Conservation (phyloP, 2,329 filamentous ascomycete species). For the Aspergillus carbonarius region DNA sequence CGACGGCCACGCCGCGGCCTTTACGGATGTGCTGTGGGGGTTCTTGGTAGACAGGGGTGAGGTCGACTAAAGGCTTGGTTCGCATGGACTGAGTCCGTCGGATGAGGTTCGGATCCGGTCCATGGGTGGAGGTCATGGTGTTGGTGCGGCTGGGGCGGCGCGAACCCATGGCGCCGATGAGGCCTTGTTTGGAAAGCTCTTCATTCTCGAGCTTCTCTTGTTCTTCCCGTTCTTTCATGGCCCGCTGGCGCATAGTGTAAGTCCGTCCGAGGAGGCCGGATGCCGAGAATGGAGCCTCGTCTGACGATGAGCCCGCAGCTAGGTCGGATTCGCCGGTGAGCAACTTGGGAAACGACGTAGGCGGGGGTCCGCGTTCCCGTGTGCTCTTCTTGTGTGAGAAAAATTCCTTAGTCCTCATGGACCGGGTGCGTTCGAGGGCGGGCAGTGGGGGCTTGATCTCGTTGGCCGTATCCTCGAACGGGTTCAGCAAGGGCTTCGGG, state of each 20-base stretch:
- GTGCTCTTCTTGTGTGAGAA: conserved; percentile 29
- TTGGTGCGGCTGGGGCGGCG: conserved; percentile 33
- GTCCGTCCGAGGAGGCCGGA: conserved; percentile 40
- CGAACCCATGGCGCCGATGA: conserved; percentile 54
- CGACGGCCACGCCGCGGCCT: conserved; percentile 46
- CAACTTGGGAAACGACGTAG: conserved; percentile 29
- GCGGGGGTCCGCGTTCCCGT: conserved; percentile 31
- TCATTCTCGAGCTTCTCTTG: conserved; percentile 37
- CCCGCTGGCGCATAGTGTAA: conserved; percentile 41
- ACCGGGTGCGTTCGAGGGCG: conserved; percentile 17
- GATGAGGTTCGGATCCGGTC: conserved; percentile 33
- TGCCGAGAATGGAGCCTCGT: conserved; percentile 35
- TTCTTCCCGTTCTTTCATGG: conserved; percentile 42
- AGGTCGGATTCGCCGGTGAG: conserved; percentile 26
- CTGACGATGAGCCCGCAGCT: conserved; percentile 22
- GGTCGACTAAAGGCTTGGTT: conserved; percentile 65
- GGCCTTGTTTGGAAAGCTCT: conserved; percentile 53
- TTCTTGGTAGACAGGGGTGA: conserved; percentile 64
- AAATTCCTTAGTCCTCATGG: conserved; percentile 21
- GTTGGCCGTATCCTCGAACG: conserved; percentile 48
- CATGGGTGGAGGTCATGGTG: conserved; percentile 31
- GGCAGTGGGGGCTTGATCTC: conserved; percentile 29
- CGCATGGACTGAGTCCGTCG: conserved; percentile 48
- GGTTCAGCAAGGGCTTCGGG: conserved; percentile 61
- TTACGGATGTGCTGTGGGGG: conserved; percentile 50